A percentile compares a stretch with the other conserved stretches of the same genome.
These are phyloP conservation scores for Lophiostoma macrostomum DNA, from an alignment of 495 filamentous ascomycete genomes.

Conservation along the genomic window DNA sequence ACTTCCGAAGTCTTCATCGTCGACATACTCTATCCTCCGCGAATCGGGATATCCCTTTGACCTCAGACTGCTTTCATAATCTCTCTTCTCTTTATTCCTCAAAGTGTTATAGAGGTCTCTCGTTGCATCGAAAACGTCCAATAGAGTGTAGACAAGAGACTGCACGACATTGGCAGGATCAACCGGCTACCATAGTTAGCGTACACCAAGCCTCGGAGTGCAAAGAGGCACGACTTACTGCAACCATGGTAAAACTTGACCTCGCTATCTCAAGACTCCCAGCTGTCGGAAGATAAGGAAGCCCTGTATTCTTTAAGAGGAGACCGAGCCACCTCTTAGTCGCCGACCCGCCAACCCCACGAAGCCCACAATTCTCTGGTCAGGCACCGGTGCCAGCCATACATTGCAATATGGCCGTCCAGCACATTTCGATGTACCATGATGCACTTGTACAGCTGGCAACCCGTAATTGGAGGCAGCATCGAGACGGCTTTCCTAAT, in stretches of 20 bases:
- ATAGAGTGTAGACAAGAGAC: conserved; percentile 21
- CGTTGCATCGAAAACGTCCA: conserved; percentile 26
- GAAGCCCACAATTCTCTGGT: too few relatives aligned
- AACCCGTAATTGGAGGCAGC: conserved; percentile 18
- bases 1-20: conserved; percentile 6
- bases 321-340: neutral
- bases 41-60: conserved; percentile 22
- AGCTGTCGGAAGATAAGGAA: conserved; percentile 17
- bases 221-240: conserved; percentile 14
- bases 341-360: too few relatives aligned
- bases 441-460: conserved; percentile 29
- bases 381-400: conserved; percentile 13
- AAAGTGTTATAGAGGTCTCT: conserved; percentile 25
- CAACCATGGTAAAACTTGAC: conserved; percentile 16
- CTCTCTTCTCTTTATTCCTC: conserved; percentile 22
- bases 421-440: conserved; percentile 1
- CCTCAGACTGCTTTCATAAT: conserved; percentile 17
- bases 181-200: neutral
- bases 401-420: neutral
- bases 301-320: conserved; percentile 5
- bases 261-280: too few relatives aligned
- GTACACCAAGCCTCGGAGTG: neutral
- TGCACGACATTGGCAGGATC: conserved; percentile 29
- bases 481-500: conserved; percentile 4
- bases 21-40: conserved; percentile 11